Base-by-base conservation (phyloP, 78 protist genomes). In the Planoprotostelium fungivorum region DNA sequence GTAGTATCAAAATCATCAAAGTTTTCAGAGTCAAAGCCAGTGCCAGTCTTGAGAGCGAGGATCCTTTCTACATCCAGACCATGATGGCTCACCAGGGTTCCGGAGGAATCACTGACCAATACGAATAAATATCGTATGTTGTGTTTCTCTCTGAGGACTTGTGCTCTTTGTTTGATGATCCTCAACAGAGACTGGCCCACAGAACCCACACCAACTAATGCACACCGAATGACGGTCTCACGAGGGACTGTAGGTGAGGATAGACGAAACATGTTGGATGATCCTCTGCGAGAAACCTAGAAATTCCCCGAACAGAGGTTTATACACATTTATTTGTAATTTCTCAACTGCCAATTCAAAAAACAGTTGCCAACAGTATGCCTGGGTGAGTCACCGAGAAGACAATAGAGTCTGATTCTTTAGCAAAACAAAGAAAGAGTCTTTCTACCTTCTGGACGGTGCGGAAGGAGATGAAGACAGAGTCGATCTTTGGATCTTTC, bases 191-290 rank as follows among this genome's bases (percentile, higher is more conserved):
- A 51, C 16, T 51, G 73, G 73, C 73, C 73, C 5, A 51, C 73
- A 51, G 73, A 51, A 25, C 73, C 73, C 73, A 51, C 73, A 51
- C 73, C 73, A 51, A 51, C 73, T 16, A 51, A 51, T 51, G 31
- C 73, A 51, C 73, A 51, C 16, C 73, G 73, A 51, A 51, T 16
- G 73, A 51, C 73, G 73, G 73, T 51, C 73, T 51, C 73, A 25
- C 73, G 5, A 25, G 73, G 5, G 73, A 16, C 16, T 25, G 73
- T 51, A 16, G 73, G 73, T 25, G 73, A 25, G 73, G 73, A 51
- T 51, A 51, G 73, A 51, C 73, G 73, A 51, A 51, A 51, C 73
- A 51, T 51, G 73, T n/a, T n/a, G n/a, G n/a, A n/a, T n/a, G n/a
- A n/a, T n/a, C n/a, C n/a, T n/a, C n/a, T n/a, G n/a, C n/a, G n/a